Conservation (phyloP, 768 basidiomycete species). For the Russula lepida region DNA sequence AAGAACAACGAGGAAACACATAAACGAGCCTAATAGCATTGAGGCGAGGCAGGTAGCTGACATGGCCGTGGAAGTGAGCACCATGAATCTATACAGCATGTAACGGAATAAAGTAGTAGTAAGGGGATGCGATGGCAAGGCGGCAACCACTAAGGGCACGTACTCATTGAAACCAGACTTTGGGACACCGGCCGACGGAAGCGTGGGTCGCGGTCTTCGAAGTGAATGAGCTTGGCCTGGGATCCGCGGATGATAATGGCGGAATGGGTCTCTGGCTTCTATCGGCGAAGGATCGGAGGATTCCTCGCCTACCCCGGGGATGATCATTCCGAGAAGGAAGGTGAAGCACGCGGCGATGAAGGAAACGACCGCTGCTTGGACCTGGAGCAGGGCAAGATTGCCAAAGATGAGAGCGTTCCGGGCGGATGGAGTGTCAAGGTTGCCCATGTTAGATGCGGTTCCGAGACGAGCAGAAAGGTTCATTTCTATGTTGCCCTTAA, state of each 20-base stretch:
- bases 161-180: conserved; percentile 20
- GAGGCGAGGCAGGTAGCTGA: conserved; percentile 71
- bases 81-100: conserved; percentile 46
- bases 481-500: conserved; percentile 99
- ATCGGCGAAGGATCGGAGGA: background rate
- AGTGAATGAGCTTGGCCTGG: background rate
- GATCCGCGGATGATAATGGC: background rate
- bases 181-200: background rate
- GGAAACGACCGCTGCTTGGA: conserved; percentile 87
- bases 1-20: conserved; percentile 74
- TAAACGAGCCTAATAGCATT: conserved; percentile 81
- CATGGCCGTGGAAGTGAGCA: conserved; percentile 75
- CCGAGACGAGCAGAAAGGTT: conserved; percentile 93
- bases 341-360: conserved; percentile 76
- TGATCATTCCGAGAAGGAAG: conserved; percentile 58
- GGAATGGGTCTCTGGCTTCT: background rate
- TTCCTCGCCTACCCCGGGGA: conserved; percentile 33
- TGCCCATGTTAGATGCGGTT: conserved; percentile 89
- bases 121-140: background rate
- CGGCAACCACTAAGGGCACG: background rate
- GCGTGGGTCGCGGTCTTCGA: conserved; percentile 8
- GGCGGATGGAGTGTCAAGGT: conserved; percentile 63
- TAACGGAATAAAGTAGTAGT: background rate
- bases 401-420: conserved; percentile 66
- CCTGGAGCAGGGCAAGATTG: conserved; percentile 80